A percentile compares a stretch with the other conserved stretches of the same genome.
Evolutionary conservation across 257 asterid species (phyloP).

Genomic region (Scutellaria galericulata): DNA sequence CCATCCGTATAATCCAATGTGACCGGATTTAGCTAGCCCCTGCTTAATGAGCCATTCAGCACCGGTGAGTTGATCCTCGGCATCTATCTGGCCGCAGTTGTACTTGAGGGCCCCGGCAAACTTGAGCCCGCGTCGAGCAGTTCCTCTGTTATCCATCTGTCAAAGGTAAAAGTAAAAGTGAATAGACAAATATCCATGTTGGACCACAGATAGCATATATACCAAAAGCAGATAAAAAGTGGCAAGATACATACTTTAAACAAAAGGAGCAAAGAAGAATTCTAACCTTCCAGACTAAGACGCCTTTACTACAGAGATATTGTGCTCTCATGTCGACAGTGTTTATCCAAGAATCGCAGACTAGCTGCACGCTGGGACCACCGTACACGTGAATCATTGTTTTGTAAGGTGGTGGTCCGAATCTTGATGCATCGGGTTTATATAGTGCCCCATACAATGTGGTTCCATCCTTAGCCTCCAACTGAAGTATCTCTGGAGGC

Average conservation of each 20-base stretch:
- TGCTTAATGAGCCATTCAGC: slow-evolving; percentile 81
- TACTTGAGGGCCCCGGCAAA: slow-evolving; percentile 83
- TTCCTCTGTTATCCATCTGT: slow-evolving; percentile 98
- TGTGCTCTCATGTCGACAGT: slow-evolving; percentile 97
- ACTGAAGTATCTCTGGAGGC: slow-evolving; percentile 67
- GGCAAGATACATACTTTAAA: slow-evolving; percentile 1
- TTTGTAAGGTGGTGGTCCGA: slow-evolving; percentile 93
- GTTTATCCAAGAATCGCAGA: slow-evolving; percentile 82
- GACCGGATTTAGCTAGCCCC: slow-evolving; percentile 66
- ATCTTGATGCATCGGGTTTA: slow-evolving; percentile 70
- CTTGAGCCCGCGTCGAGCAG: slow-evolving; percentile 86
- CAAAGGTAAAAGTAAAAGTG: neutral
- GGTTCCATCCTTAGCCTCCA: slow-evolving; percentile 80
- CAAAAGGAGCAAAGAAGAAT: neutral
- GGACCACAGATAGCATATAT: slow-evolving; percentile 31
- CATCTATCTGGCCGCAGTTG: slow-evolving; percentile 75
- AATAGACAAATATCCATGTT: neutral
- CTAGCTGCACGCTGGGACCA: slow-evolving; percentile 89
- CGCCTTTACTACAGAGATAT: slow-evolving; percentile 79
- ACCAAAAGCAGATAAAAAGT: slow-evolving; percentile 39
- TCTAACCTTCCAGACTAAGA: slow-evolving; percentile 93
- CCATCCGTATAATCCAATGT: slow-evolving; percentile 91
- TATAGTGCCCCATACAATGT: slow-evolving; percentile 77
- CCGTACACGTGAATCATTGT: slow-evolving; percentile 95
- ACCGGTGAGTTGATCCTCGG: slow-evolving; percentile 83